Conservation (phyloP, 2,329 filamentous ascomycete species). For the Xylariales sp. region DNA sequence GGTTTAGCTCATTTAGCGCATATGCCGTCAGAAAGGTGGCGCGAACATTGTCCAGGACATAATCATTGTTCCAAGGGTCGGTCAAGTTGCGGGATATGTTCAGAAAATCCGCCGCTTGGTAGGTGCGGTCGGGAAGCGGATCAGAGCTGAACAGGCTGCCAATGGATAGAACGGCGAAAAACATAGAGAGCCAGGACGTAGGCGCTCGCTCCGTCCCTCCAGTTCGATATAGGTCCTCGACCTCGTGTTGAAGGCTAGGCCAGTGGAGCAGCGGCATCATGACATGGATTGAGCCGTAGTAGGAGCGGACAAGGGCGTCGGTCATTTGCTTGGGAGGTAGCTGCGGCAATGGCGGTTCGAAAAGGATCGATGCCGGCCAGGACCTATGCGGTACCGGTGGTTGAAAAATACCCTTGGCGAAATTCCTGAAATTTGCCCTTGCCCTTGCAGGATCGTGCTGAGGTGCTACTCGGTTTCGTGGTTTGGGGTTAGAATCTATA, state of each 20-base stretch:
- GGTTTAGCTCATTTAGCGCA: conserved; percentile 80
- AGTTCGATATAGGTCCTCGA: conserved; percentile 70
- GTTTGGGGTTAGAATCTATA: conserved; percentile 61
- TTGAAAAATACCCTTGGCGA: conserved; percentile 76
- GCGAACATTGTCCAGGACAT: conserved; percentile 71
- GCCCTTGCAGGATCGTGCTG: conserved; percentile 69
- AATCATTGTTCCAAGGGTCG: conserved; percentile 78
- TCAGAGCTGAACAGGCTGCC: conserved; percentile 70
- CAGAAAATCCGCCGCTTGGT: conserved; percentile 59
- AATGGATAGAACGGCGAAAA: conserved; percentile 80
- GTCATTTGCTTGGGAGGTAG: conserved; percentile 67
- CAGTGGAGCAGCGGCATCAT: conserved; percentile 85
- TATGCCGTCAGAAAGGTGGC: conserved; percentile 69
- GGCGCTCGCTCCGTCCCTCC: conserved; percentile 57
- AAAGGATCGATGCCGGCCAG: conserved; percentile 35
- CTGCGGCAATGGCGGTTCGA: conserved; percentile 53
- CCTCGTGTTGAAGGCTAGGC: conserved; percentile 72
- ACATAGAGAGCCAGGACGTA: conserved; percentile 70
- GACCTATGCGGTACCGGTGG: conserved; percentile 66
- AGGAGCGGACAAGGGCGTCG: conserved; percentile 70
- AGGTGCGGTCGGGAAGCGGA: conserved; percentile 47
- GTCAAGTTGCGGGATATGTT: conserved; percentile 66
- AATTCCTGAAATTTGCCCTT: conserved; percentile 66
- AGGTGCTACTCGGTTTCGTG: conserved; percentile 54
- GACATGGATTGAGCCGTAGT: conserved; percentile 71